Base-by-base conservation (phyloP, 345 rosid species). In the Trapa bicornis region DNA sequence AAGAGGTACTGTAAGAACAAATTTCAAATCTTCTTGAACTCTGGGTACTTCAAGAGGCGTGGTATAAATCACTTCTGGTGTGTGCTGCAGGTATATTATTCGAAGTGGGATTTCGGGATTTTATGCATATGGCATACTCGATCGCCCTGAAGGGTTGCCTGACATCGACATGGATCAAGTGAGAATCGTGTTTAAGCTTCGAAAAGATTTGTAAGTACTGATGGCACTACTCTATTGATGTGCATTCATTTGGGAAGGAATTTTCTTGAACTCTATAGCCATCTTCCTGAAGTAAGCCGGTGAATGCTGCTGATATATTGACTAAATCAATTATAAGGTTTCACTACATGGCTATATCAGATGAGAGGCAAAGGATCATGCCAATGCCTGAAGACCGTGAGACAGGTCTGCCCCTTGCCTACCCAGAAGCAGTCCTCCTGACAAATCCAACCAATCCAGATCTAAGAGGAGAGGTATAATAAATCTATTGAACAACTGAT, bases 141-240 rank as follows among this genome's bases (percentile, higher is more conserved):
- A 94, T 73, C 84, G 96, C 16, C 69, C 73, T 61, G 76, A 76
- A 68, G 95, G 89, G 52, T 94, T 88, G 90, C 99, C 96, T 3
- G 88, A 84, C 50, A 88, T 88, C 33, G 86, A 87, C 68, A 87
- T 94, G 88, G 89, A 85, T 75, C 99, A 94, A 75, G 85, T 84
- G 32, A 85, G 99, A 70, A 78, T 87, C 13, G 99, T 82, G 65
- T 89, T 87, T 81, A 94, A 83, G 82, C 97, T 89, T 62, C 78
- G 79, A 52, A 63, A 74, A 15, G 62, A 83, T 37, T 85, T 72
- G 96, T 91, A 83, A 74, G 32, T 17, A 70, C 8, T 58, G 37
- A 58, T 35, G 38, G 2, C 6, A 7, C 11, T 58, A 7, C 11
- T 58, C 63, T 58, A 10, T 32, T 32, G 11, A 9, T 54, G 29